Evolutionary conservation across 1,284 basidiomycete genomes (phyloP).

Genomic region (Heliocybe sulcata): DNA sequence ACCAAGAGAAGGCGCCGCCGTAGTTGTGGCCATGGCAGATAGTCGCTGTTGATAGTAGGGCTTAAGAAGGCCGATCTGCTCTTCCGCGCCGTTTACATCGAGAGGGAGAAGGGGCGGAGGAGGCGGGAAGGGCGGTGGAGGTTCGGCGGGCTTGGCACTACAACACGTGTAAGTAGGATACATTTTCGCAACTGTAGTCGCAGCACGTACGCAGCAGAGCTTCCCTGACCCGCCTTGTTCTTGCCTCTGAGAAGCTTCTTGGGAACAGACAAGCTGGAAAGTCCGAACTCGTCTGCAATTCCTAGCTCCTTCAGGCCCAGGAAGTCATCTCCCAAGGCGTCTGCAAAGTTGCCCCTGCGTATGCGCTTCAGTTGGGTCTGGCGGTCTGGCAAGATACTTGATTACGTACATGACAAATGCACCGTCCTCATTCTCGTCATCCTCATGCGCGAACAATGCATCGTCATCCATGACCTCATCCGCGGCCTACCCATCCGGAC

Average conservation of each 20-base stretch:
- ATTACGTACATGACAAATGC: conserved; percentile 60
- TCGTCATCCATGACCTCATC: conserved; percentile 70
- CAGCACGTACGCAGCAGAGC: conserved; percentile 40
- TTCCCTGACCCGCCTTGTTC: conserved; percentile 30
- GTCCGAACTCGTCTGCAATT: conserved; percentile 83
- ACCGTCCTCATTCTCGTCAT: conserved; percentile 73
- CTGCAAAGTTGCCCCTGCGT: conserved; percentile 77
- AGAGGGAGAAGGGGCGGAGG: conserved; percentile 78
- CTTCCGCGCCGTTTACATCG: conserved; percentile 52
- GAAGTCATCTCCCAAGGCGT: conserved; percentile 89
- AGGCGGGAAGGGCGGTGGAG: conserved; percentile 79
- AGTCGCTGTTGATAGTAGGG: conserved; percentile 67
- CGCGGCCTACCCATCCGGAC: conserved; percentile 31
- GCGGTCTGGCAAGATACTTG: background rate
- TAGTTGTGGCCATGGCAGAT: conserved; percentile 26
- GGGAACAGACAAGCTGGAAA: conserved; percentile 75
- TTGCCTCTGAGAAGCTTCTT: conserved; percentile 74
- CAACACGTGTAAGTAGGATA: conserved; percentile 7
- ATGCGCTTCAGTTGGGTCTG: conserved; percentile 2
- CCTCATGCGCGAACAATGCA: conserved; percentile 62
- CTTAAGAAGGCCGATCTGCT: conserved; percentile 83
- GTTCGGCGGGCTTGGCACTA: conserved; percentile 64
- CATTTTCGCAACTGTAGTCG: background rate
- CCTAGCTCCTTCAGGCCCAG: conserved; percentile 86
- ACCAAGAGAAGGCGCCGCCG: conserved; percentile 2